Evolutionary conservation across 768 basidiomycete species (phyloP).

Genomic region (Termitomyces sp.): DNA sequence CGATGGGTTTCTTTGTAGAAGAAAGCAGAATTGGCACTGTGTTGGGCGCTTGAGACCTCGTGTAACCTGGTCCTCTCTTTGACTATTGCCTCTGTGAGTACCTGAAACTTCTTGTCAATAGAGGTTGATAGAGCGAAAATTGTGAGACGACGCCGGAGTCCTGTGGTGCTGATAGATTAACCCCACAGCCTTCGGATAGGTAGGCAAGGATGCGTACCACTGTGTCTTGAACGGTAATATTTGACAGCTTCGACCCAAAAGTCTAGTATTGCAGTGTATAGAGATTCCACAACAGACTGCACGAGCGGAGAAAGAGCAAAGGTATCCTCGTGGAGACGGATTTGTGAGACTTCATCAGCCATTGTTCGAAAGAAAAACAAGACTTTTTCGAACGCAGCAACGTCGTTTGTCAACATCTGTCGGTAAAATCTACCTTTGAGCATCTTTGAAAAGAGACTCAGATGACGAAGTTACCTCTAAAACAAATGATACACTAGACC

Average conservation of each 20-base stretch:
- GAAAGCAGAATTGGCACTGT: background rate
- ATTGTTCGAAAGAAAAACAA: background rate
- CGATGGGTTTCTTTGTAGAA: background rate
- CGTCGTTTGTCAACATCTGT: background rate
- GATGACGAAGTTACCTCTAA: background rate
- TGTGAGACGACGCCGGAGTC: background rate
- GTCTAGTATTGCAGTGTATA: constrained; percentile 2
- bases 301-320: background rate
- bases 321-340: background rate
- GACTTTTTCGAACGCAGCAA: background rate
- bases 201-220: background rate
- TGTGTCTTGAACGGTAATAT: background rate
- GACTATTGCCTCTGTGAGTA: background rate
- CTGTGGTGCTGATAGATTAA: background rate
- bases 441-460: background rate
- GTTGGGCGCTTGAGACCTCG: background rate
- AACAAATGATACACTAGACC: background rate
- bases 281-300: background rate
- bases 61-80: background rate
- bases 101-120: background rate
- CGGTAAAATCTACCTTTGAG: background rate
- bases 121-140: background rate
- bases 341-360: background rate
- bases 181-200: too few species aligned
- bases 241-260: too few species aligned